Percentiles rank a stretch among this genome's conserved stretches.
phyloP scores from a whole-genome alignment of 805 yeast species.

The Suhomyces sp. region DNA sequence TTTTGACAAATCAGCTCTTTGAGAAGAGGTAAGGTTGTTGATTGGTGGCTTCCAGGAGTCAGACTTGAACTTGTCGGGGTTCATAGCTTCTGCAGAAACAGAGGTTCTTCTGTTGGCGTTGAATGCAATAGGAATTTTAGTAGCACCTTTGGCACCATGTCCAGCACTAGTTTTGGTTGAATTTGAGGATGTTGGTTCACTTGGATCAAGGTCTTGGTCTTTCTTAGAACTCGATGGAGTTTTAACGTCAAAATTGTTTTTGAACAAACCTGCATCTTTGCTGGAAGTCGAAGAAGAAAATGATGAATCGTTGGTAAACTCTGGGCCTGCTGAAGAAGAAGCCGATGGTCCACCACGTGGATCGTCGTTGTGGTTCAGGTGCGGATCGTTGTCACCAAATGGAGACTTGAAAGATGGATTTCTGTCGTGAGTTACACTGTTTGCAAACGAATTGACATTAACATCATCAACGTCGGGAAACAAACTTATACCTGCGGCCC shows the following conservation, averaged over 20 bases:
- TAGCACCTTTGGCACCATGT: conserved; percentile 20
- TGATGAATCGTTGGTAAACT: conserved; percentile 8
- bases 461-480: conserved; percentile 39
- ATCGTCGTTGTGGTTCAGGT: conserved; percentile 36
- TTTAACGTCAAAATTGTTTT: conserved; percentile 14
- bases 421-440: conserved; percentile 27
- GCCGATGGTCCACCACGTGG: conserved; percentile 8
- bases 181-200: conserved; percentile 14
- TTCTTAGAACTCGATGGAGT: conserved; percentile 8
- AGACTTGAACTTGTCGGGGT: conserved; percentile 65
- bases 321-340: conserved; percentile 3
- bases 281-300: conserved; percentile 7
- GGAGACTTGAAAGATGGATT: conserved; percentile 58
- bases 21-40: conserved; percentile 59
- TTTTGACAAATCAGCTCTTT: conserved; percentile 62
- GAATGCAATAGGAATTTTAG: conserved; percentile 55
- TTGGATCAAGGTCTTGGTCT: conserved; percentile 11
- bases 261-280: conserved; percentile 11
- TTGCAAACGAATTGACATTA: conserved; percentile 29
- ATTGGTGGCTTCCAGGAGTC: conserved; percentile 75
- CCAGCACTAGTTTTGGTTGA: conserved; percentile 15
- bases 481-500: conserved; percentile 49
- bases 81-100: conserved; percentile 84
- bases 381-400: conserved; percentile 64
- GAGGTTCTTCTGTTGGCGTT: conserved; percentile 84